Evolutionary conservation across 371 early-diverging fungal species (phyloP), one percentile per base, ranked within the genome.

Genomic region (Mortierella sp.): DNA sequence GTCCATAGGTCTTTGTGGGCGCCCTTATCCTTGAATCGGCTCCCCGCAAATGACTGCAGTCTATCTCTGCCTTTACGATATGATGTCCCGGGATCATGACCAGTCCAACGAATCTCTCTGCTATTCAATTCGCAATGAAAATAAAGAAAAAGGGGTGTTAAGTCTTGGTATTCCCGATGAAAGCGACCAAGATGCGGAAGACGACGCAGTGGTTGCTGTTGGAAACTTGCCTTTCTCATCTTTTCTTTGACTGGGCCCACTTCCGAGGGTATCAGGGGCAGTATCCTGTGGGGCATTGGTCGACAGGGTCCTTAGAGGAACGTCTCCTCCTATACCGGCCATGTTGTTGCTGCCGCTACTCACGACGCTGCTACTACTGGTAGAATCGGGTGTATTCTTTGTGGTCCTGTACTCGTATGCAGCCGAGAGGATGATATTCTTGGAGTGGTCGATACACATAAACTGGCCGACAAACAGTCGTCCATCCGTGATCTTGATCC

Each of bases 1-100:
- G 19, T 29, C 71, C 68, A 58, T 70, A 77, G 22, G 22, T 58
- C 22, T 52, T 74, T 16, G 43, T 11, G 4, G 69, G 55, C n/a
- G 74, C 67, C 50, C 53, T 63, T 53, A 75, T 53, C 69, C 69
- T 55, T 6, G 76, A 55, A 2, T 80, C 80, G 19, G 61, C 61
- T 14, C 78, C 72, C 31, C 78, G 68, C 24, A 78, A 22, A 52
- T 82, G 83, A 52, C 78, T 74, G 22, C 63, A 66, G 44, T 95
- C 95, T 26, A 93, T 88, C 77, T 94, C 93, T 13, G 90, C 87
- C 68, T 90, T 91, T 47, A 92, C 90, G 11, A 96, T 76, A 76
- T 95, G 96, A 66, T 92, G 89, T 31, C 97, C 97, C 1, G 97
- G 97, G 19, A 97, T 91, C 97, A 97, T 95, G 77, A 96, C 90